Base-by-base conservation (phyloP, 345 rosid species). In the Populus euphratica region DNA sequence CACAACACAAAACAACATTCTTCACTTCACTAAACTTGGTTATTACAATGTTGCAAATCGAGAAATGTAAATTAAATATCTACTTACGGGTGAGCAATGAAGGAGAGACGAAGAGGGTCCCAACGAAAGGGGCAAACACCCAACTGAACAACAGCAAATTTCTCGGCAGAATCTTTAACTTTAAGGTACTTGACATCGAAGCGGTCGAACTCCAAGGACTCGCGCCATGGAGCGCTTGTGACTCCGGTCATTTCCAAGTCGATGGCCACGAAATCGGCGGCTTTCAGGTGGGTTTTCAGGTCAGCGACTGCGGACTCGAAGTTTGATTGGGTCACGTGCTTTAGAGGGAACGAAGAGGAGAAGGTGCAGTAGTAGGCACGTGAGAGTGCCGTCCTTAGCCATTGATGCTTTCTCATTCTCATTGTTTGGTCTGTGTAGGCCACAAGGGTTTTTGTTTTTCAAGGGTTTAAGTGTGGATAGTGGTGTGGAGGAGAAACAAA, bases 181-280 rank as follows among this genome's bases (percentile, higher is more conserved):
- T 96, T 96, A 64, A 96, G 93, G 85, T 92, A 96, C 8, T 88
- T 75, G 20, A 96, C 85, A 44, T 93, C 99, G 82, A 79, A 81
- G 41, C 96, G 88, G 83, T 96, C 99, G 47, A 89, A 89, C 77
- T 92, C 94, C 31, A 90, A 87, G 17, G 94, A 88, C 76, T 93
- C 99, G 4, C 99, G 82, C 99, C 98, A 96, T 5, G 96, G 96
- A 17, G 97, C 90, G 79, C 90, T 92, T 2, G 92, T 87, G 65
- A 96, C 79, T 23, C 99, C 99, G 27, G 93, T 96, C 99, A 96
- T 96, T 77, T 96, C 97, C 62, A 93, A 85, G 88, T 96, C 98
- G 77, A 96, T 86, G 50, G 99, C 98, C 54, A 96, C 91, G 86
- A 92, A 96, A 70, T 93, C 97, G 2, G 98, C 97, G 33, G 91